A percentile compares a stretch with the other conserved stretches of the same genome.
Evolutionary conservation across 225 moss, liverwort and hornwort genomes (phyloP).

Genomic region (Marchantia paleacea): DNA sequence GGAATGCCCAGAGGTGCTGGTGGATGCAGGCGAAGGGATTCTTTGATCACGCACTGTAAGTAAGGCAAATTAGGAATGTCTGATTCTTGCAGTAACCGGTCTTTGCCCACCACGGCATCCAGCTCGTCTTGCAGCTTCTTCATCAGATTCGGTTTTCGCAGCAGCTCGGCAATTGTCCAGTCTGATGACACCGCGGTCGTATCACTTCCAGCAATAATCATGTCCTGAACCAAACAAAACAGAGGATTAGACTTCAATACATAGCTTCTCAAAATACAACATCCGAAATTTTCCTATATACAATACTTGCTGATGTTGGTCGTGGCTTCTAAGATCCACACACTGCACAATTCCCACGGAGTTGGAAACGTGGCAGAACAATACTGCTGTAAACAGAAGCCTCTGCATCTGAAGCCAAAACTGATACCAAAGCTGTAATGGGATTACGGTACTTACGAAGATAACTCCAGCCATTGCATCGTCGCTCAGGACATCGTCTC

Average conservation of each 20-base stretch:
- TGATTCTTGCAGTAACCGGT: slow-evolving; percentile 40
- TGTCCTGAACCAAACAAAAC: slow-evolving; percentile 50
- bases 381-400: not conserved
- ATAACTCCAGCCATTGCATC: slow-evolving; percentile 42
- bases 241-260: not conserved
- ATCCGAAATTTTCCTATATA: not conserved
- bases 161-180: slow-evolving; percentile 75
- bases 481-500: slow-evolving; percentile 33
- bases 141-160: slow-evolving; percentile 55
- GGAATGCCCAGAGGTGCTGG: slow-evolving; percentile 69
- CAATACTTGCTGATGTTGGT: not conserved
- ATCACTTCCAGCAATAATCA: slow-evolving; percentile 83
- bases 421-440: not conserved
- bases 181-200: slow-evolving; percentile 61
- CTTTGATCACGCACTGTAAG: slow-evolving; percentile 61
- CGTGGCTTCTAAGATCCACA: not conserved
- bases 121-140: slow-evolving; percentile 54
- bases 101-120: slow-evolving; percentile 51
- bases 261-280: not conserved
- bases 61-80: slow-evolving; percentile 54
- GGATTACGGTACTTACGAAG: slow-evolving; percentile 29
- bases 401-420: not conserved
- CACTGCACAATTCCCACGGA: not conserved
- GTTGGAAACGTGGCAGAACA: not conserved
- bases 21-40: slow-evolving; percentile 68